Evolutionary conservation across 2,329 filamentous ascomycete genomes (phyloP), one percentile per base, ranked within the genome.

Genomic region (Botryotinia calthae): DNA sequence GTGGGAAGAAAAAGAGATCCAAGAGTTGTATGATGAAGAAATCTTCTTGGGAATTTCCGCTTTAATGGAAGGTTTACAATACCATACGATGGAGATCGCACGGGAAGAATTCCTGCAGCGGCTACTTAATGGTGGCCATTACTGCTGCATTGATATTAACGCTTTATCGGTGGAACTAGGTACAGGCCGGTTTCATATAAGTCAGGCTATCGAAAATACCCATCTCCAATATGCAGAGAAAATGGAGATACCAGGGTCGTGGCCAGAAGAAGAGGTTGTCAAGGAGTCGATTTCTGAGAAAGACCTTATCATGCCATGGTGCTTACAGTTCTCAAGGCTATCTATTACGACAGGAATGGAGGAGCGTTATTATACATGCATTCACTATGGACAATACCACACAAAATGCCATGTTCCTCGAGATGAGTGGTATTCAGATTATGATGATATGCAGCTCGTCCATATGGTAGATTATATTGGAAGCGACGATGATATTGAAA

Each of bases 351-450:
- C n/a, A n/a, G n/a, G n/a, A n/a, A n/a, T n/a, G n/a, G n/a, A n/a
- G n/a, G n/a, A n/a, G n/a, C n/a, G n/a, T n/a, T n/a, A 34, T 34
- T 34, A 34, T 34, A 34, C 34, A 7, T 34, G 51, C 1, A 28
- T 54, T 54, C 51, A 54, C 6, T 18, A 54, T 54, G n/a, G 51
- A 2, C 6, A 28, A 54, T 54, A 54, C 2, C n/a, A 28, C n/a
- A 54, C 51, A 28, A 54, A 9, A 28, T 54, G n/a, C 6, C 6
- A 28, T 9, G 25, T 54, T 4, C 12, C 51, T 54, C n/a, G 25
- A 28, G 18, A 54, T 5, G 14, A 9, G 0, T 54, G 51, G 51
- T 0, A 2, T 0, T 1, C 6, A 9, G 0, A 8, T 3, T 28
- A 54, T 54, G 6, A 0, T 54, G 0, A 9, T 28, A 28, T 8